Percentiles rank a stretch among this genome's conserved stretches.
phyloP scores from a whole-genome alignment of 768 basidiomycete species.

The Obba rivulosa region DNA sequence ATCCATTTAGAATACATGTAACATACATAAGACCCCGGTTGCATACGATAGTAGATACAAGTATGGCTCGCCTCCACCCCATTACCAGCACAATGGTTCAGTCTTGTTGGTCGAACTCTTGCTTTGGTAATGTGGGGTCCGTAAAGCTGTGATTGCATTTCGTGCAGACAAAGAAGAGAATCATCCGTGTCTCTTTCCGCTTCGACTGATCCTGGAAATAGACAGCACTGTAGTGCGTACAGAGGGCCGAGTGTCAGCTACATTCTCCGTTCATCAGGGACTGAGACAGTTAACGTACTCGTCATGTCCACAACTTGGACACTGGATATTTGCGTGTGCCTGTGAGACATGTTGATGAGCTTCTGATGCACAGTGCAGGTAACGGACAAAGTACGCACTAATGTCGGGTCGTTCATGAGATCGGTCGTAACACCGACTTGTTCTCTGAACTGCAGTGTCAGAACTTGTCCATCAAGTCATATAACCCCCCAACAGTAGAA shows the following conservation, averaged over 20 bases:
- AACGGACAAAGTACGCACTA: slow-evolving; percentile 47
- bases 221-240: slow-evolving; percentile 59
- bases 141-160: slow-evolving; percentile 74
- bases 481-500: background rate
- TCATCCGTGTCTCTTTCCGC: slow-evolving; percentile 93
- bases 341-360: slow-evolving; percentile 31
- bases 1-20: no score
- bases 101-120: background rate
- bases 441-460: slow-evolving; percentile 50
- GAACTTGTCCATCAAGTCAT: background rate
- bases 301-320: slow-evolving; percentile 76
- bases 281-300: slow-evolving; percentile 51
- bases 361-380: no score
- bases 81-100: background rate
- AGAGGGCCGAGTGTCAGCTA: no score
- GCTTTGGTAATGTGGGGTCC: slow-evolving; percentile 43
- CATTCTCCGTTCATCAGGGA: background rate
- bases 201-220: slow-evolving; percentile 97
- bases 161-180: slow-evolving; percentile 84
- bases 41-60: no score
- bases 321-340: slow-evolving; percentile 81
- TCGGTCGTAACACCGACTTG: slow-evolving; percentile 90
- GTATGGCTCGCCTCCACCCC: no score
- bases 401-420: slow-evolving; percentile 82
- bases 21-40: no score